phyloP scores from a whole-genome alignment of 2,329 filamentous ascomycete genomes.

The Lecanicillium sp. region DNA sequence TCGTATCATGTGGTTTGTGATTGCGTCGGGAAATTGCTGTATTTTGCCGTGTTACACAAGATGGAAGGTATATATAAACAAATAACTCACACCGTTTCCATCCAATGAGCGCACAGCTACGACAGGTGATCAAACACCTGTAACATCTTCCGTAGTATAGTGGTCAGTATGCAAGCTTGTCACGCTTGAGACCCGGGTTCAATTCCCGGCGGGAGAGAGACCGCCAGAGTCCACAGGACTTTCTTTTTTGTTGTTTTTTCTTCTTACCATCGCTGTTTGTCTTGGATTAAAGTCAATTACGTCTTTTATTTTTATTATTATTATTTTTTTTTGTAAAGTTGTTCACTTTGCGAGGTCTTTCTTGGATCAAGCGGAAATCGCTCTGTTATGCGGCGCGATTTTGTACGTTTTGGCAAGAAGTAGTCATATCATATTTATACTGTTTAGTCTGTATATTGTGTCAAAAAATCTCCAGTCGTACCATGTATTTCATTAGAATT shows the following conservation, averaged over 20 bases:
- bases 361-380: too few relatives aligned
- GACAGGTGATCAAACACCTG: constrained; percentile 8
- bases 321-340: not conserved
- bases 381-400: too few relatives aligned
- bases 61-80: not conserved
- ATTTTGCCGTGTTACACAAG: not conserved
- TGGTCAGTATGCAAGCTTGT: too few relatives aligned
- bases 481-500: too few relatives aligned
- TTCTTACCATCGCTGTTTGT: not conserved
- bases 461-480: too few relatives aligned
- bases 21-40: not conserved
- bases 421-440: not conserved
- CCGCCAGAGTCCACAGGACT: constrained; percentile 9
- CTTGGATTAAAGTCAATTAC: not conserved
- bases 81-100: not conserved
- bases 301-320: not conserved
- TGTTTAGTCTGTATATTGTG: not conserved
- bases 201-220: too few relatives aligned
- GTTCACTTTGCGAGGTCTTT: not conserved
- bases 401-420: too few relatives aligned
- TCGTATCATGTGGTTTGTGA: too few relatives aligned
- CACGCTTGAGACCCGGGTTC: too few relatives aligned
- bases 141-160: not conserved
- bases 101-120: constrained; percentile 13
- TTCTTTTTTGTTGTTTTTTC: constrained; percentile 1